phyloP scores from a whole-genome alignment of 768 basidiomycete species.

The Amanita thiersii region DNA sequence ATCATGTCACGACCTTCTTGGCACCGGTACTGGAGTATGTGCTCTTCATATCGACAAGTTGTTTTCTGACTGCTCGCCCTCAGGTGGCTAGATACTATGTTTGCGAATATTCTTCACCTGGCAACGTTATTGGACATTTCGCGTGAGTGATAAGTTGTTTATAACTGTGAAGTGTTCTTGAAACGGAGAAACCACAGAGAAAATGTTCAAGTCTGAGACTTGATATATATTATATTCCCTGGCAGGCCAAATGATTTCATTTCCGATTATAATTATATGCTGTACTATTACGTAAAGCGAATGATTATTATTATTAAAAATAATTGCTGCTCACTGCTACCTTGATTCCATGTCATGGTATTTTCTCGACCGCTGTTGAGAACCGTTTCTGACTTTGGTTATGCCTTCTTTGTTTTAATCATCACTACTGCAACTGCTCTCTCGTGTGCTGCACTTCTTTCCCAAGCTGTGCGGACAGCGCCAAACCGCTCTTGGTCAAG shows the following conservation, averaged over 20 bases:
- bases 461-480: slow-evolving; percentile 65
- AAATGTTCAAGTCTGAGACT: slow-evolving; percentile 36
- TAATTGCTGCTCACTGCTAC: too few species aligned
- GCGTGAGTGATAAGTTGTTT: too few species aligned
- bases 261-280: too few species aligned
- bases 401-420: slow-evolving; percentile 42
- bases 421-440: slow-evolving; percentile 48
- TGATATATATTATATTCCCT: too few species aligned
- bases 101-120: slow-evolving; percentile 60
- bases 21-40: slow-evolving; percentile 44
- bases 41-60: not conserved
- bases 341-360: too few species aligned
- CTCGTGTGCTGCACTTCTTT: slow-evolving; percentile 57
- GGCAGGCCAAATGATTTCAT: too few species aligned
- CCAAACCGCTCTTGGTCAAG: slow-evolving; percentile 42
- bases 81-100: slow-evolving; percentile 54
- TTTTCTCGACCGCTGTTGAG: slow-evolving; percentile 19
- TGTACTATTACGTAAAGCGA: too few species aligned
- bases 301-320: too few species aligned
- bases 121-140: slow-evolving; percentile 59
- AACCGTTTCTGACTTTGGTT: slow-evolving; percentile 47
- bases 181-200: too few species aligned
- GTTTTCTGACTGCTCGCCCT: slow-evolving; percentile 5
- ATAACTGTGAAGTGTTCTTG: slow-evolving; percentile 1
- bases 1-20: slow-evolving; percentile 52